These are phyloP conservation scores for Malassezia globosa DNA, from an alignment of 1,284 basidiomycete genomes.

Conservation along the genomic window DNA sequence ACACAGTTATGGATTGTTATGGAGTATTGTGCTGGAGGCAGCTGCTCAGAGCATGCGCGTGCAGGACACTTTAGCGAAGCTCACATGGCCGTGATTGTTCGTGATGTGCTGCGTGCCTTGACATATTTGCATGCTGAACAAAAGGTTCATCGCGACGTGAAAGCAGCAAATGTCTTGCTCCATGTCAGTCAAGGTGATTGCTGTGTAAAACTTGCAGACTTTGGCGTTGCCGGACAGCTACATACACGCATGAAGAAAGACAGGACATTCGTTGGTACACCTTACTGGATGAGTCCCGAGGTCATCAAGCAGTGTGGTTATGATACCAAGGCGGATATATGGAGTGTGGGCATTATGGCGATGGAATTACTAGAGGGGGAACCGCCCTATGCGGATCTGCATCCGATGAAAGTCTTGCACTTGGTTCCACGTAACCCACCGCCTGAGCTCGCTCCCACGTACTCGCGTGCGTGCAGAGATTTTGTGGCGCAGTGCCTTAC, in stretches of 20 bases:
- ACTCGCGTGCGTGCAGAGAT: slow-evolving; percentile 82
- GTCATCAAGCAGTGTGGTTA: slow-evolving; percentile 99
- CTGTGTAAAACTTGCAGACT: slow-evolving; percentile 97
- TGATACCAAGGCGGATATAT: slow-evolving; percentile 92
- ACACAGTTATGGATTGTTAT: slow-evolving; percentile 95
- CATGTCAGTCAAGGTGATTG: slow-evolving; percentile 60
- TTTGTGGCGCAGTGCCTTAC: slow-evolving; percentile 87
- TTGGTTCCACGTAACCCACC: slow-evolving; percentile 95
- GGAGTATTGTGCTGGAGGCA: slow-evolving; percentile 65
- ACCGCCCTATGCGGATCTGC: slow-evolving; percentile 90
- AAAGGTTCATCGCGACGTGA: slow-evolving; percentile 95
- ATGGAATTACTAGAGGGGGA: slow-evolving; percentile 96
- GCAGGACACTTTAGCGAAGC: slow-evolving; percentile 93
- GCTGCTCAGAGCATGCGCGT: slow-evolving; percentile 51
- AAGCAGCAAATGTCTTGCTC: slow-evolving; percentile 90
- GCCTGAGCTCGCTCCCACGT: slow-evolving; percentile 72
- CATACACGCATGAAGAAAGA: slow-evolving; percentile 90
- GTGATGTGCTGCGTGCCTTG: slow-evolving; percentile 79
- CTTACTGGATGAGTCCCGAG: slow-evolving; percentile 75
- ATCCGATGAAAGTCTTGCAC: slow-evolving; percentile 97
- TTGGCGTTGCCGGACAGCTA: slow-evolving; percentile 96
- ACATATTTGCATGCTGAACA: slow-evolving; percentile 92
- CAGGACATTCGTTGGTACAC: slow-evolving; percentile 81
- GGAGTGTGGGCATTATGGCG: slow-evolving; percentile 63
- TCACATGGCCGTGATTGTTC: slow-evolving; percentile 91